A percentile compares a stretch with the other conserved stretches of the same genome.
These are phyloP conservation scores for Ganoderma boninense DNA, from an alignment of 1,284 basidiomycete genomes.

Conservation along the genomic window DNA sequence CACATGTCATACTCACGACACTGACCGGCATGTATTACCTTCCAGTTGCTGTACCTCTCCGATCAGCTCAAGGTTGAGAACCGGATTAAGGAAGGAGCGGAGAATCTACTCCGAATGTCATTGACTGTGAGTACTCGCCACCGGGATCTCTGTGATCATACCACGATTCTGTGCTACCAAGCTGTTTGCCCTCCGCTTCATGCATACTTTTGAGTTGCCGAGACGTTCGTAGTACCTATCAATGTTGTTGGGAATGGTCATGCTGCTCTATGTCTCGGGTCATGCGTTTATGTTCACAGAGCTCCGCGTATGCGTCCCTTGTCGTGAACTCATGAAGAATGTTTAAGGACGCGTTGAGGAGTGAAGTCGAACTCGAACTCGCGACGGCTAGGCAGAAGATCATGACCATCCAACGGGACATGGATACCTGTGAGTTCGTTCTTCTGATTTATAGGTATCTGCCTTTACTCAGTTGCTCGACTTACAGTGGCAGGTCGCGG, in stretches of 20 bases:
- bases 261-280: slow-evolving; percentile 4
- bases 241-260: not conserved
- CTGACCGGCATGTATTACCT: slow-evolving; percentile 10
- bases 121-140: slow-evolving; percentile 56
- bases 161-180: not conserved
- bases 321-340: slow-evolving; percentile 22
- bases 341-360: slow-evolving; percentile 66
- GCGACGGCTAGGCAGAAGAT: slow-evolving; percentile 78
- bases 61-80: slow-evolving; percentile 75
- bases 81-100: slow-evolving; percentile 87
- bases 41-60: slow-evolving; percentile 71
- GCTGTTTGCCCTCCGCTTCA: not conserved
- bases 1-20: not conserved
- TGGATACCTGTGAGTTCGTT: slow-evolving; percentile 61
- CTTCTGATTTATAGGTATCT: not conserved
- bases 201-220: not conserved
- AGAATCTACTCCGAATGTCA: slow-evolving; percentile 78
- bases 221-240: not conserved
- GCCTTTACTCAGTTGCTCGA: slow-evolving; percentile 7
- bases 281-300: slow-evolving; percentile 9
- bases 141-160: slow-evolving; percentile 9
- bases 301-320: not conserved
- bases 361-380: slow-evolving; percentile 81
- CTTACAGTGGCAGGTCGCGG: slow-evolving; percentile 50
- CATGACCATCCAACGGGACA: slow-evolving; percentile 65